Conservation (phyloP, 2,329 filamentous ascomycete species). For the Didymella pinodella region DNA sequence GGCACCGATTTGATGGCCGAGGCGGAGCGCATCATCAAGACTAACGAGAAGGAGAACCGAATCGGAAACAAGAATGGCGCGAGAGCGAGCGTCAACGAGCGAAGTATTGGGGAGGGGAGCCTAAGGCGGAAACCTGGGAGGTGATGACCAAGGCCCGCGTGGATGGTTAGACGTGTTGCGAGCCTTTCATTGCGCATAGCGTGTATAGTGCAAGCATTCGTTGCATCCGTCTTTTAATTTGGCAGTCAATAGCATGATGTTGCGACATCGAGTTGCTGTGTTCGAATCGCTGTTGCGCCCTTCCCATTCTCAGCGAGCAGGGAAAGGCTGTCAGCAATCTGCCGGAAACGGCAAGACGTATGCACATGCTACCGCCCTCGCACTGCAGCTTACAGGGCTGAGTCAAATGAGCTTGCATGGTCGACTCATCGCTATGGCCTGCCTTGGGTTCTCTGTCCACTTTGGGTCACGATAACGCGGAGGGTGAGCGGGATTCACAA, state of each 20-base stretch:
- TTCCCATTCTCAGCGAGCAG: neutral
- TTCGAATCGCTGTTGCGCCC: neutral
- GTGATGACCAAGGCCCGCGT: neutral
- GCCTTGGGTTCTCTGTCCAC: neutral
- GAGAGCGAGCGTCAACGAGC: conserved; percentile 1
- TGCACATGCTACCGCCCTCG: neutral
- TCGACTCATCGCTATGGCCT: neutral
- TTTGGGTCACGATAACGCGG: neutral
- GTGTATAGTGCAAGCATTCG: neutral
- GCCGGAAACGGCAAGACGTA: neutral
- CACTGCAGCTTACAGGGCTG: neutral
- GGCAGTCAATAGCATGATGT: neutral
- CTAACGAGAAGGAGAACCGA: conserved; percentile 12
- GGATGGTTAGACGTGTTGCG: neutral
- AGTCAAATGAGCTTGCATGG: neutral
- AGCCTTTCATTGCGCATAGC: neutral
- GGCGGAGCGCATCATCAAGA: conserved; percentile 69
- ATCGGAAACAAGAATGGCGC: conserved; percentile 14
- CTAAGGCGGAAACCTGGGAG: conserved; percentile 2
- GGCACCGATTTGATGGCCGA: conserved; percentile 74
- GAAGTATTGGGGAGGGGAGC: conserved; percentile 5
- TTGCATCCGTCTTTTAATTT: neutral
- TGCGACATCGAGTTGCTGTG: neutral
- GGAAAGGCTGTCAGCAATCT: neutral
- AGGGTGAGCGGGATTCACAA: neutral